Percentiles rank a stretch among this genome's conserved stretches.
Conservation (phyloP, 225 moss, liverwort and hornwort species). For the Rhytidiadelphus loreus region DNA sequence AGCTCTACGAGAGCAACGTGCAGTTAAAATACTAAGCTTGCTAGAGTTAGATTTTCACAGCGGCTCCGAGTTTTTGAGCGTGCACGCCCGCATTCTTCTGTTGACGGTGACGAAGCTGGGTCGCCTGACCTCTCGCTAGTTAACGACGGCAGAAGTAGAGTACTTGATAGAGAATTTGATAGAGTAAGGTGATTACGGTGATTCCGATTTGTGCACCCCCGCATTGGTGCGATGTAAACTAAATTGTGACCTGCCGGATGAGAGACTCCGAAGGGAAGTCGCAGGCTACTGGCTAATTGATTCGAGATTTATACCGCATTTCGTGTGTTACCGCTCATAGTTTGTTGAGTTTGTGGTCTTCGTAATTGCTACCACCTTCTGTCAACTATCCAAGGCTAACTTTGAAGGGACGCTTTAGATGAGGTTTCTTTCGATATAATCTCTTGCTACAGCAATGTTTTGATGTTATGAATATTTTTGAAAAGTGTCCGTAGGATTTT, state of each 20-base stretch:
- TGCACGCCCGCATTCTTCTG: background rate
- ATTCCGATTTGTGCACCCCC: background rate
- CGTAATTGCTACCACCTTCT: background rate
- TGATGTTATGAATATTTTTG: too few relatives aligned
- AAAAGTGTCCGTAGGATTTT: background rate
- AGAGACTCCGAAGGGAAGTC: background rate
- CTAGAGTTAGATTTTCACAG: background rate
- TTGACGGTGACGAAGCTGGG: background rate
- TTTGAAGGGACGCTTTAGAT: too few relatives aligned
- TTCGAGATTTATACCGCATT: too few relatives aligned
- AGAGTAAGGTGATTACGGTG: background rate
- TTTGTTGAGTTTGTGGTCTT: background rate
- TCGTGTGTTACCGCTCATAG: background rate
- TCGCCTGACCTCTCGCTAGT: background rate
- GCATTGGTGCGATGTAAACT: background rate
- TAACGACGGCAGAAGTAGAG: too few relatives aligned
- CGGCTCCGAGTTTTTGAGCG: background rate
- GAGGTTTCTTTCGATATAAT: background rate
- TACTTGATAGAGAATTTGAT: background rate
- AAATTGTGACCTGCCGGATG: background rate
- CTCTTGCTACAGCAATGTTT: too few relatives aligned
- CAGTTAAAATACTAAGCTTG: background rate
- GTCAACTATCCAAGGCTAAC: background rate
- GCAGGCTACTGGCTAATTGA: background rate
- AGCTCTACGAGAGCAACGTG: background rate